These are phyloP conservation scores for Talaromyces adpressus DNA, from an alignment of 495 filamentous ascomycete species.

Conservation along the genomic window DNA sequence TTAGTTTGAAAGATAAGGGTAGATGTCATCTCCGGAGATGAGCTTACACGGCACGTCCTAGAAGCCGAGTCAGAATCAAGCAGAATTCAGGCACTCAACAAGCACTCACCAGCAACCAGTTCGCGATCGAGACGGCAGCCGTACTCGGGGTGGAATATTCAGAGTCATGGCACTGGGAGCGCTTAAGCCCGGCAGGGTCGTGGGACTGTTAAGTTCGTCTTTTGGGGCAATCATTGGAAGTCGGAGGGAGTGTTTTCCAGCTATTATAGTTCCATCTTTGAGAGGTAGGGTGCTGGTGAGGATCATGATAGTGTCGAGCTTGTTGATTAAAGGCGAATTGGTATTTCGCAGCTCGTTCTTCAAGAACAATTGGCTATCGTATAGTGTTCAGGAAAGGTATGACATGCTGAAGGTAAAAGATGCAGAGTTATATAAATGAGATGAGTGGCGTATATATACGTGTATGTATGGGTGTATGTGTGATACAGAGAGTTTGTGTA, in stretches of 20 bases:
- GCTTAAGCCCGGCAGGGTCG: conserved; percentile 5
- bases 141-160: conserved; percentile 34
- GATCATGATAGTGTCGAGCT: conserved; percentile 19
- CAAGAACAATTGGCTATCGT: background rate
- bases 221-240: conserved; percentile 45
- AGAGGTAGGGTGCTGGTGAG: conserved; percentile 31
- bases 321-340: background rate
- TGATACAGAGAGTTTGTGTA: background rate
- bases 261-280: conserved; percentile 24
- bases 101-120: conserved; percentile 46
- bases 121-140: conserved; percentile 45
- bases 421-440: background rate
- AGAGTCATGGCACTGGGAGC: conserved; percentile 12
- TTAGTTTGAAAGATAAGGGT: background rate
- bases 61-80: conserved; percentile 10
- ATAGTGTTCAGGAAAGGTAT: background rate
- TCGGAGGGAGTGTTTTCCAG: conserved; percentile 29
- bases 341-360: background rate
- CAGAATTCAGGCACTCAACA: conserved; percentile 8
- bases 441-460: background rate
- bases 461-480: background rate
- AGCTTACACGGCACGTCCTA: conserved; percentile 46
- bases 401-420: background rate
- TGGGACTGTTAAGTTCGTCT: conserved; percentile 21
- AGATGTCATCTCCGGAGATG: background rate